Evolutionary conservation across 129 eudicot genomes (phyloP).

Genomic region (Flaveria trinervia): DNA sequence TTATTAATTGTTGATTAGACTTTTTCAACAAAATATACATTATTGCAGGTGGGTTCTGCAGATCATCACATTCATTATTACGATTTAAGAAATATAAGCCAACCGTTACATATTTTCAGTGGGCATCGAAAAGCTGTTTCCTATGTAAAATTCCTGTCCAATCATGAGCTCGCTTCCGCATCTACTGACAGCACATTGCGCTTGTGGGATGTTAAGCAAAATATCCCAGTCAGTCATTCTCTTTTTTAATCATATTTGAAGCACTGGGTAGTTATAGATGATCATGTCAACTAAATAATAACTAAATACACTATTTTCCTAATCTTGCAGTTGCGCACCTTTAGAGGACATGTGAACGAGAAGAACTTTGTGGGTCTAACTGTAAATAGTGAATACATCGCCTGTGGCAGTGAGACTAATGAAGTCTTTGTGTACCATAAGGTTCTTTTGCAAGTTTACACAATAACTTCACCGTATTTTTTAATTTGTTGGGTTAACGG

Average conservation of each 20-base stretch:
- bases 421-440: constrained; percentile 87
- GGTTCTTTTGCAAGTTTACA: constrained; percentile 38
- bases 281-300: neutral
- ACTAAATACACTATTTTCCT: neutral
- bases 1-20: neutral
- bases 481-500: neutral
- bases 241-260: constrained; percentile 5
- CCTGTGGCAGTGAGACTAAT: constrained; percentile 92
- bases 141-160: constrained; percentile 84
- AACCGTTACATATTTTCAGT: constrained; percentile 72
- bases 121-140: constrained; percentile 96
- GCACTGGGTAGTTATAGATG: neutral
- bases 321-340: constrained; percentile 60
- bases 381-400: constrained; percentile 68
- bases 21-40: constrained; percentile 8
- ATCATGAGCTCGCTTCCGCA: constrained; percentile 92
- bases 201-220: constrained; percentile 90
- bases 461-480: neutral
- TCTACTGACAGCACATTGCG: constrained; percentile 96
- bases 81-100: constrained; percentile 81
- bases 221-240: constrained; percentile 59
- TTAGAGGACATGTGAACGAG: constrained; percentile 83
- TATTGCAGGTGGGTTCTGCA: constrained; percentile 89
- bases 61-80: constrained; percentile 94
- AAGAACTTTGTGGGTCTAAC: constrained; percentile 87